Base-by-base conservation (phyloP, 2,329 filamentous ascomycete genomes). In the Aureobasidium pullulans region DNA sequence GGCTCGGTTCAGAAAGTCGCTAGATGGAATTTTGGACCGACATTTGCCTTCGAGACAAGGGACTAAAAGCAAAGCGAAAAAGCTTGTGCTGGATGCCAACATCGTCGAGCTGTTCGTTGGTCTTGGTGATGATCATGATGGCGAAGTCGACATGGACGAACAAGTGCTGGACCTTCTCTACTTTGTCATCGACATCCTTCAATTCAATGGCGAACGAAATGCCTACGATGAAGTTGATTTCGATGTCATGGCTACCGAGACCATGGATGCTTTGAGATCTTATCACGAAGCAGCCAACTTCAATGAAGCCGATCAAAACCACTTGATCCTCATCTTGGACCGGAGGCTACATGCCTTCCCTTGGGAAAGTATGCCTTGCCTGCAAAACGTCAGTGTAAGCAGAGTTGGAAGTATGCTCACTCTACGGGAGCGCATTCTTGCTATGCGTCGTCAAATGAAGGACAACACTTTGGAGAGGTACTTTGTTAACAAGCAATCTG, bases 211-310 rank as follows among this genome's bases (percentile, higher is more conserved):
- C 15, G 95, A 99, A 74, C 84, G 86, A 49, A 99, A 97, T 69
- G 94, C 95, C 0, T 96, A 96, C 73, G 94, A 99, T 66, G 94
- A 99, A 75, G 89, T 99, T 63, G 93, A 97, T 72, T 96, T 97
- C 69, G 94, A 99, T 66, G 77, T 81, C 48, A 95, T 99, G 84
- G 85, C 92, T 5, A 81, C 97, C 40, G 91, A 96, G 66, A 90
- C 89, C 0, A 82, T 90, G 40, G 93, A 96, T 73, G 90, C 91
- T 2, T 76, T 99, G 29, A 84, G 86, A 52, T 82, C 84, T 0
- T 96, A 96, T 69, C 86, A 96, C 67, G 79, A 80, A 58, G 73
- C 72, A 28, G 71, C 68, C 4, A 69, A 71, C 7, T 65, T 64
- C 11, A 65, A 76, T 28, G 62, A 66, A 56, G 65, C 65, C 56